Conservation (phyloP, 805 yeast genomes). For the Wickerhamiella alocasiicola region DNA sequence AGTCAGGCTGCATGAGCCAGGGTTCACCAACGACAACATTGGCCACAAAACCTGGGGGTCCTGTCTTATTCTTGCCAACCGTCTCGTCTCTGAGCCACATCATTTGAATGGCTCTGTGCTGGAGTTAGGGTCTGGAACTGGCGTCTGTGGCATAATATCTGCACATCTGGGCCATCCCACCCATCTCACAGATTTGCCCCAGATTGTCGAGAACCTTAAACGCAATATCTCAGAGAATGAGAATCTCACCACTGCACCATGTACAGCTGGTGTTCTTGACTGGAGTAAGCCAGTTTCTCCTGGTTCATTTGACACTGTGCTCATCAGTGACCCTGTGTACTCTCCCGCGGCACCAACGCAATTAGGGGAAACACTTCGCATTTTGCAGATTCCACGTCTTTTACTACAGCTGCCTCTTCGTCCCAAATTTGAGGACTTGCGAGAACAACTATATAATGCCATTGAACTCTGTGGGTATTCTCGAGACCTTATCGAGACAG, state of each 20-base stretch:
- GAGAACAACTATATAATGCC: constrained; percentile 47
- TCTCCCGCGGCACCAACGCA: constrained; percentile 68
- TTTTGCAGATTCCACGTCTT: constrained; percentile 35
- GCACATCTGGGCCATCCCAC: constrained; percentile 40
- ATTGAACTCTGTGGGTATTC: constrained; percentile 29
- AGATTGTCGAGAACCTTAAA: constrained; percentile 55
- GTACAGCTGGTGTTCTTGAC: constrained; percentile 46
- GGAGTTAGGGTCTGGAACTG: constrained; percentile 95
- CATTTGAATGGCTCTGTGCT: constrained; percentile 17
- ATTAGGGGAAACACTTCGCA: constrained; percentile 47
- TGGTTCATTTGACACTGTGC: constrained; percentile 41
- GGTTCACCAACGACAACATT: constrained; percentile 71
- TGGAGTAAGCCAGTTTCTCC: constrained; percentile 47
- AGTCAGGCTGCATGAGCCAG: constrained; percentile 57
- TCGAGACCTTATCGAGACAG: constrained; percentile 32
- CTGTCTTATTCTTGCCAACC: constrained; percentile 51
- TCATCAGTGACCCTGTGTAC: constrained; percentile 83
- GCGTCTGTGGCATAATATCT: constrained; percentile 69
- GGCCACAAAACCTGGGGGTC: constrained; percentile 98
- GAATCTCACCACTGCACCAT: constrained; percentile 16
- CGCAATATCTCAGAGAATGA: constrained; percentile 47
- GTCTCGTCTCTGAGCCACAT: constrained; percentile 30
- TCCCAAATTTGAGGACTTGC: constrained; percentile 47
- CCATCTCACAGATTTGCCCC: constrained; percentile 63
- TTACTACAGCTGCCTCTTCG: constrained; percentile 70